phyloP scores from a whole-genome alignment of 371 early-diverging fungal genomes.

The Catenaria anguillulae region DNA sequence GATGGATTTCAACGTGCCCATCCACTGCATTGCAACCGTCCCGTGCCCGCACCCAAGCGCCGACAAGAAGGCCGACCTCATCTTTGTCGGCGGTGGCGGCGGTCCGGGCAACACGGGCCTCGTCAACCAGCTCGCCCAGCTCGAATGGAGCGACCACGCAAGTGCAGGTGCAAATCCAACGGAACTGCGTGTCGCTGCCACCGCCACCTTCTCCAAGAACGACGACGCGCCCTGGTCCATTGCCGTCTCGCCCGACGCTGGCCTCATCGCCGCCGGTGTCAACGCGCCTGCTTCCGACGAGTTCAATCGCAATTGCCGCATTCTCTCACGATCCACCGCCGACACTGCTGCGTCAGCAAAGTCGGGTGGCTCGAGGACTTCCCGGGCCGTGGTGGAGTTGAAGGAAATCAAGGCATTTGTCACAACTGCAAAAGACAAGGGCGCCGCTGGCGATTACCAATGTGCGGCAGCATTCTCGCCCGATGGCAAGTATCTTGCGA shows the following conservation, averaged over 20 bases:
- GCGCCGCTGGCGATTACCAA: background rate
- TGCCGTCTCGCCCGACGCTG: background rate
- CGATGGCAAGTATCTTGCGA: background rate
- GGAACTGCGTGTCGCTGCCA: background rate
- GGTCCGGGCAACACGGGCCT: background rate
- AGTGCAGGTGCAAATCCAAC: background rate
- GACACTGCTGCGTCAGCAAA: background rate
- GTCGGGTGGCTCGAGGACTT: background rate
- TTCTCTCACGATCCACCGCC: background rate
- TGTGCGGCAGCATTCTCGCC: background rate
- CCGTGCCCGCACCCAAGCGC: too few relatives aligned
- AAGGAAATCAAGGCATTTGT: background rate
- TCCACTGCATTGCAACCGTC: too few relatives aligned
- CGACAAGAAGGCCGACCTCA: too few relatives aligned
- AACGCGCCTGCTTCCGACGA: background rate
- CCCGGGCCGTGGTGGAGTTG: background rate
- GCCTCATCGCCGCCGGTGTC: background rate
- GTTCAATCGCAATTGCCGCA: background rate
- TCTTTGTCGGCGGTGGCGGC: background rate
- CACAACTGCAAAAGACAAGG: background rate
- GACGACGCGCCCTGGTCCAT: background rate
- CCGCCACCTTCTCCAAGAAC: background rate
- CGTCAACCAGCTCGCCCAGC: background rate
- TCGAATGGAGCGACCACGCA: too few relatives aligned
- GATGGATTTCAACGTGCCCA: too few relatives aligned